Evolutionary conservation across 129 eudicot genomes (phyloP).

Genomic region (Lonicera japonica): DNA sequence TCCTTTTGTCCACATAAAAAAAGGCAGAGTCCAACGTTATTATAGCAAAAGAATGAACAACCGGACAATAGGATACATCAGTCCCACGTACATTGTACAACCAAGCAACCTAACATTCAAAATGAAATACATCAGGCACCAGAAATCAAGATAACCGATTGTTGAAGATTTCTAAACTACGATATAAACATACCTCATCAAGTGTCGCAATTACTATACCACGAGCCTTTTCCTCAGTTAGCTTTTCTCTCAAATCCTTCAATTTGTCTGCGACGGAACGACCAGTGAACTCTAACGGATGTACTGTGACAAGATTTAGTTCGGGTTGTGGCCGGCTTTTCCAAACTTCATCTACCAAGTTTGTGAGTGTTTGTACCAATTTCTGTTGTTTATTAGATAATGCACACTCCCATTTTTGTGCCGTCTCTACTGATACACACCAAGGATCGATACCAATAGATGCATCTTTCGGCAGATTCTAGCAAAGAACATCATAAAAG

Average conservation of each 20-base stretch:
- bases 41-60: constrained; percentile 90
- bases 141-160: not conserved
- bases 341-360: constrained; percentile 96
- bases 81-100: constrained; percentile 77
- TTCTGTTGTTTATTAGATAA: constrained; percentile 67
- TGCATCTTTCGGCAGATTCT: constrained; percentile 77
- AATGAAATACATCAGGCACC: not conserved
- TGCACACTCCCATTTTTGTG: constrained; percentile 76
- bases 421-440: constrained; percentile 89
- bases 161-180: not conserved
- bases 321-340: constrained; percentile 65
- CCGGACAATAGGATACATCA: constrained; percentile 91
- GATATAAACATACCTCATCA: constrained; percentile 61
- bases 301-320: constrained; percentile 63
- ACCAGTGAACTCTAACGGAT: constrained; percentile 77
- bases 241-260: constrained; percentile 68
- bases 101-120: constrained; percentile 76
- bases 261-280: constrained; percentile 81
- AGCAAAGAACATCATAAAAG: constrained; percentile 19
- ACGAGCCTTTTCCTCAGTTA: constrained; percentile 56
- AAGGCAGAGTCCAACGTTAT: constrained; percentile 72
- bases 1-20: constrained; percentile 80
- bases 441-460: constrained; percentile 80
- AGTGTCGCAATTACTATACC: constrained; percentile 70
- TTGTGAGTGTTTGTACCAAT: constrained; percentile 61